A percentile compares a stretch with the other conserved stretches of the same genome.
These are phyloP conservation scores for Amanita rubescens DNA, from an alignment of 768 basidiomycete species.

Conservation along the genomic window DNA sequence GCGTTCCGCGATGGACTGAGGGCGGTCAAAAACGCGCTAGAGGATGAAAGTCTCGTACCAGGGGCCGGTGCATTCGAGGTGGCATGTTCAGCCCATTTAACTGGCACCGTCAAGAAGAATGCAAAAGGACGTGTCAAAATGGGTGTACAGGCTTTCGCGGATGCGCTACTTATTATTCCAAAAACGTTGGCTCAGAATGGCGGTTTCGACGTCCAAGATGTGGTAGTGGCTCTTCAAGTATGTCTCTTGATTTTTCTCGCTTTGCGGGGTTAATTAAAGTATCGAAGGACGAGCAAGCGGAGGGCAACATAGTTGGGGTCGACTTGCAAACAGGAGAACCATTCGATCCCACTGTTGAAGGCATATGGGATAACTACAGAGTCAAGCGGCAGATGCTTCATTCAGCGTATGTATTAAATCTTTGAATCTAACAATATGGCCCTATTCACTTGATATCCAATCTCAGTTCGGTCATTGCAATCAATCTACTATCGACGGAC, in stretches of 20 bases:
- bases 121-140: slow-evolving; percentile 95
- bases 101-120: slow-evolving; percentile 67
- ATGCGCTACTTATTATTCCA: slow-evolving; percentile 89
- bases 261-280: neutral
- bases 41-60: slow-evolving; percentile 82
- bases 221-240: slow-evolving; percentile 86
- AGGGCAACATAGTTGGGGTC: slow-evolving; percentile 88
- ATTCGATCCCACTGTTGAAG: slow-evolving; percentile 91
- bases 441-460: slow-evolving; percentile 17
- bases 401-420: slow-evolving; percentile 54
- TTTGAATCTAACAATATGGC: slow-evolving; percentile 8
- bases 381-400: slow-evolving; percentile 99
- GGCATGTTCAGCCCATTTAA: slow-evolving; percentile 80
- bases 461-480: slow-evolving; percentile 81
- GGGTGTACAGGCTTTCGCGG: slow-evolving; percentile 96
- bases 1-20: slow-evolving; percentile 96
- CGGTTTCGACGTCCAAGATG: slow-evolving; percentile 95
- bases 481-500: slow-evolving; percentile 92
- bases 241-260: slow-evolving; percentile 2
- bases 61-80: slow-evolving; percentile 99
- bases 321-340: slow-evolving; percentile 93
- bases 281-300: slow-evolving; percentile 81
- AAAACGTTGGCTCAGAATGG: slow-evolving; percentile 96
- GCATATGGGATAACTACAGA: slow-evolving; percentile 98
- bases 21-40: slow-evolving; percentile 93